phyloP scores from a whole-genome alignment of 228 moss, liverwort and hornwort species.

The Sphagnum fallax region DNA sequence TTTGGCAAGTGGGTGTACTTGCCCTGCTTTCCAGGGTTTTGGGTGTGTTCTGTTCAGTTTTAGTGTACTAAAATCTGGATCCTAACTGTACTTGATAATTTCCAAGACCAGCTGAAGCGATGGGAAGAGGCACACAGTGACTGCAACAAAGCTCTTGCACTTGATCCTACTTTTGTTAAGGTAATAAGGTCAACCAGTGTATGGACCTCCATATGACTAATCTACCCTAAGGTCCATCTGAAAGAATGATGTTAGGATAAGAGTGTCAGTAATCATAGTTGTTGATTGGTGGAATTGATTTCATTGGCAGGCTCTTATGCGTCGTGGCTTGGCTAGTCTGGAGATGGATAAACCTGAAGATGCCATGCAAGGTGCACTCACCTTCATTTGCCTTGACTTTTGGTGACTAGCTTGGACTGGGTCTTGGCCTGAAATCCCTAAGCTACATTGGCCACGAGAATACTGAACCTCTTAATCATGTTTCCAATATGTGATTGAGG shows the following conservation, averaged over 20 bases:
- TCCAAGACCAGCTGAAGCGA: slow-evolving; percentile 16
- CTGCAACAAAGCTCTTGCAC: slow-evolving; percentile 23
- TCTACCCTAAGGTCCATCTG: neutral
- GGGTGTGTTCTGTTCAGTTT: too few relatives aligned
- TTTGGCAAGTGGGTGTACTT: too few relatives aligned
- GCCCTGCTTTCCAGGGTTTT: too few relatives aligned
- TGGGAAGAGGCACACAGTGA: slow-evolving; percentile 40
- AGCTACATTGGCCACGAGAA: too few relatives aligned
- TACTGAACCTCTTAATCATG: too few relatives aligned
- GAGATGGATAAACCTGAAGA: slow-evolving; percentile 28
- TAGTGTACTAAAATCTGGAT: too few relatives aligned
- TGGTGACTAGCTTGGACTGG: neutral
- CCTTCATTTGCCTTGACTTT: neutral
- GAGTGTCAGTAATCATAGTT: neutral
- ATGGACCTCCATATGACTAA: neutral
- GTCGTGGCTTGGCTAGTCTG: slow-evolving; percentile 34
- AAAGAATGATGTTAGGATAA: neutral
- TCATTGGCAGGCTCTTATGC: slow-evolving; percentile 30
- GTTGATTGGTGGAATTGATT: too few relatives aligned
- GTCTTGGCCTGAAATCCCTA: too few relatives aligned
- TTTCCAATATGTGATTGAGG: neutral
- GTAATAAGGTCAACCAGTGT: slow-evolving; percentile 17
- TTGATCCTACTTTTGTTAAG: slow-evolving; percentile 35
- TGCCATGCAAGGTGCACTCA: slow-evolving; percentile 22
- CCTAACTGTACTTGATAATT: too few relatives aligned